Base-by-base conservation (phyloP, 805 yeast genomes). In the Candida khao-thaluensis region DNA sequence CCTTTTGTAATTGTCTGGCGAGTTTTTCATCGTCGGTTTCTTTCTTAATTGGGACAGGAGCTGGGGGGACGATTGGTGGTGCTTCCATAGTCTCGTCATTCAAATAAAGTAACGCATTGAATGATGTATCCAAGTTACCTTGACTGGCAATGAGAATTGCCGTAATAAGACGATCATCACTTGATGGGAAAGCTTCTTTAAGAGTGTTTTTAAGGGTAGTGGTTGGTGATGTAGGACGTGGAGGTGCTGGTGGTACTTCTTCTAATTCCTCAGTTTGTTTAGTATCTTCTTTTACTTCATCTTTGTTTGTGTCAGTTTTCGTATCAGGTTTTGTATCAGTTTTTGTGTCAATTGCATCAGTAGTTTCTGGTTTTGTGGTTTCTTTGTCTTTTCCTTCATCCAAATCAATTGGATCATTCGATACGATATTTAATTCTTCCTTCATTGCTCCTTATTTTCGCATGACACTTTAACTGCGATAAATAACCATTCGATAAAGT, bases 101-200 rank as follows among this genome's bases (percentile, higher is more conserved):
- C 39, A 87, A 64, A 50, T 76, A 87, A 43, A 91, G 68, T 52
- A 90, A 67, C 0, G 96, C 97, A 59, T 83, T 85, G 68, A 91
- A 91, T 1, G 96, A 95, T 1, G 85, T 81, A 51, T 88, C 96
- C 30, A 87, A 58, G 34, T 75, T 70, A 20, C 95, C 96, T 34
- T 74, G 77, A 14, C 95, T 79, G 2, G 98, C 98, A 56, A 93
- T 85, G 41, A 90, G 68, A 1, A 87, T 82, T 20, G 95, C 89
- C 39, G 81, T 78, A 45, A 87, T 71, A 51, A 81, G 76, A 45
- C 79, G 76, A 21, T 76, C 84, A 29, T 88, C 95, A 17, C 80
- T 62, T 12, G 69, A 65, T 1, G 99, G 98, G 59, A 91, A 91
- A 0, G 97, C 97, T 16, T 87, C 95, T 50, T 73, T 71, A 46